These are phyloP conservation scores for Saccharomyces jurei DNA, from an alignment of 805 yeast species.

Conservation along the genomic window DNA sequence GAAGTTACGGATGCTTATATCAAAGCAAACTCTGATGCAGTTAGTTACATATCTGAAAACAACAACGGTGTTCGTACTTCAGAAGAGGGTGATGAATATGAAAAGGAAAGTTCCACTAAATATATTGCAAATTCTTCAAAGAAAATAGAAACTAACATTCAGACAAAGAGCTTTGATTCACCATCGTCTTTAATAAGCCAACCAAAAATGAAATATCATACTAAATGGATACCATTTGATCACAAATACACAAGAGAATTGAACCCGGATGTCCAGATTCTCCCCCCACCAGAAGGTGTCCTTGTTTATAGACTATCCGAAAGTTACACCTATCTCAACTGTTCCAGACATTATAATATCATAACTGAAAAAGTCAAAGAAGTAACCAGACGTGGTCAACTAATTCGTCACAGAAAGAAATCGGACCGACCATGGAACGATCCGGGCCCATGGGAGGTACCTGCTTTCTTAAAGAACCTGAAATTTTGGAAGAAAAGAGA, in stretches of 20 bases:
- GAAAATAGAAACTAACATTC: not conserved
- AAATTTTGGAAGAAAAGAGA: slow-evolving; percentile 19
- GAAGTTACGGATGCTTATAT: slow-evolving; percentile 55
- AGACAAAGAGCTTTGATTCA: not conserved
- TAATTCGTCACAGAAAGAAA: slow-evolving; percentile 28
- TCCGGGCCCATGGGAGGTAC: slow-evolving; percentile 52
- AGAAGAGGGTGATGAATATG: slow-evolving; percentile 10
- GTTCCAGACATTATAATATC: slow-evolving; percentile 62
- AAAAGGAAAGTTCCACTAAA: slow-evolving; percentile 3
- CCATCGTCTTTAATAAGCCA: not conserved
- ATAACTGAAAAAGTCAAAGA: slow-evolving; percentile 60
- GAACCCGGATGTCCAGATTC: slow-evolving; percentile 50
- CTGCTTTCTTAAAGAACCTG: slow-evolving; percentile 18
- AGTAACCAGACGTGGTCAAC: slow-evolving; percentile 52
- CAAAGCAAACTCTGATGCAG: slow-evolving; percentile 22
- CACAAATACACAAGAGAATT: slow-evolving; percentile 32
- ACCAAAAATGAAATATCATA: slow-evolving; percentile 37
- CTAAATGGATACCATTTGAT: slow-evolving; percentile 63
- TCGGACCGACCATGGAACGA: slow-evolving; percentile 83
- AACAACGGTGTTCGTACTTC: not conserved
- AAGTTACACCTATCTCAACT: slow-evolving; percentile 73
- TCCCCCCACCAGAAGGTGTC: slow-evolving; percentile 86
- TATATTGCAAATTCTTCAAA: not conserved
- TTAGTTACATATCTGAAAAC: not conserved
- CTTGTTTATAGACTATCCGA: slow-evolving; percentile 78